Evolutionary conservation across 2,329 filamentous ascomycete genomes (phyloP).

Genomic region (Verticillium dahliae): DNA sequence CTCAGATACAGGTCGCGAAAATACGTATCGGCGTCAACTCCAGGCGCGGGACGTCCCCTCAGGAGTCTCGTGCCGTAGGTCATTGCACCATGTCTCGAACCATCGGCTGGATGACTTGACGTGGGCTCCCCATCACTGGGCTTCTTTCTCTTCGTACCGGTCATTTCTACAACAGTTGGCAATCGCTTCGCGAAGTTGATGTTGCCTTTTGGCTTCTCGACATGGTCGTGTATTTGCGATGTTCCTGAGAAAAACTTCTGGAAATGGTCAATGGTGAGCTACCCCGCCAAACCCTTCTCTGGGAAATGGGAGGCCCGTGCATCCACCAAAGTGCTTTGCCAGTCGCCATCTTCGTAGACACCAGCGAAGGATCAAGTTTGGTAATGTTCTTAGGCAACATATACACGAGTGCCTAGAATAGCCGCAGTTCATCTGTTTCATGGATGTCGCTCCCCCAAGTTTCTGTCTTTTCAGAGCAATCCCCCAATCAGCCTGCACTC

Average conservation of each 20-base stretch:
- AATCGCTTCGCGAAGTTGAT: neutral
- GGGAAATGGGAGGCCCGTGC: neutral
- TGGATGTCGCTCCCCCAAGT: too few species aligned
- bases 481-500: too few species aligned
- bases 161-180: neutral
- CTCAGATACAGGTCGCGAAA: conserved; percentile 29
- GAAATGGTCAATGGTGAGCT: too few species aligned
- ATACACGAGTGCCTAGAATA: neutral
- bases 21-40: conserved; percentile 8
- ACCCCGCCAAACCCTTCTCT: neutral
- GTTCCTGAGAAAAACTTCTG: too few species aligned
- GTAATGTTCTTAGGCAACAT: too few species aligned
- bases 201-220: neutral
- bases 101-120: neutral
- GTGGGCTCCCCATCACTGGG: too few species aligned
- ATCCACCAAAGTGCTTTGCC: neutral
- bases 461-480: too few species aligned
- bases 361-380: too few species aligned
- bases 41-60: neutral
- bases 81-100: neutral
- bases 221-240: neutral
- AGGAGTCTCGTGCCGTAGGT: neutral
- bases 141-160: neutral
- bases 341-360: neutral
- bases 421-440: too few species aligned